Percentiles rank a stretch among this genome's conserved stretches.
These are phyloP conservation scores for Cyclotella baltica DNA, from an alignment of 108 stramenopile genomes.

Conservation along the genomic window DNA sequence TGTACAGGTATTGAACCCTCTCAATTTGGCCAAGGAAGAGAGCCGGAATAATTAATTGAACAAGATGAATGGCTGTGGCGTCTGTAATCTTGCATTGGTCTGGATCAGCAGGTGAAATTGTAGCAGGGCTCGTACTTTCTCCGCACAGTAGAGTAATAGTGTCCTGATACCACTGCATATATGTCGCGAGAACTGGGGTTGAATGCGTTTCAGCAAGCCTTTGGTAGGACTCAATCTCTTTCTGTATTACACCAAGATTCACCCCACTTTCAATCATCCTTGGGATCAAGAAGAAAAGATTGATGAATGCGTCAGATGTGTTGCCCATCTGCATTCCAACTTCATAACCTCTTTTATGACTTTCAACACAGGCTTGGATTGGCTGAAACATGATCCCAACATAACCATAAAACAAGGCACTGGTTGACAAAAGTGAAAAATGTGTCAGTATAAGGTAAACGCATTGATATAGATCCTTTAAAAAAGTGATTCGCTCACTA, in stretches of 20 bases:
- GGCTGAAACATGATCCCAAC: constrained; percentile 16
- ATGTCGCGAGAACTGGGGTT: neutral
- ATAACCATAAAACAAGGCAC: constrained; percentile 21
- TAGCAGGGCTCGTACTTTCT: neutral
- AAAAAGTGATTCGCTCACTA: constrained; percentile 9
- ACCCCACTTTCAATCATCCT: constrained; percentile 13
- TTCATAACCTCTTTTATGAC: constrained; percentile 22
- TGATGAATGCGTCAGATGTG: constrained; percentile 20
- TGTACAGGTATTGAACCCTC: constrained; percentile 4
- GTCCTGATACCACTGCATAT: constrained; percentile 19
- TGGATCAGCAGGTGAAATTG: neutral
- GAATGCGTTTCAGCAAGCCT: constrained; percentile 1
- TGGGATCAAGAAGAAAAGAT: constrained; percentile 9
- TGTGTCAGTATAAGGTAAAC: neutral
- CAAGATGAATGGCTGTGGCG: neutral
- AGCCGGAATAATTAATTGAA: neutral
- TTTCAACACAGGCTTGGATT: constrained; percentile 27
- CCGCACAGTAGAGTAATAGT: neutral
- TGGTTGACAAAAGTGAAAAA: neutral
- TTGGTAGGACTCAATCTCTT: constrained; percentile 29
- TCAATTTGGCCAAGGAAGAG: neutral
- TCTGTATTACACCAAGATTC: constrained; percentile 19
- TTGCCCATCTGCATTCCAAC: constrained; percentile 32
- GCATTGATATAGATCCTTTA: neutral
- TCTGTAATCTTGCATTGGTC: neutral